Conservation (phyloP, 2,329 filamentous ascomycete genomes). For the Aurifilum marmelostoma region DNA sequence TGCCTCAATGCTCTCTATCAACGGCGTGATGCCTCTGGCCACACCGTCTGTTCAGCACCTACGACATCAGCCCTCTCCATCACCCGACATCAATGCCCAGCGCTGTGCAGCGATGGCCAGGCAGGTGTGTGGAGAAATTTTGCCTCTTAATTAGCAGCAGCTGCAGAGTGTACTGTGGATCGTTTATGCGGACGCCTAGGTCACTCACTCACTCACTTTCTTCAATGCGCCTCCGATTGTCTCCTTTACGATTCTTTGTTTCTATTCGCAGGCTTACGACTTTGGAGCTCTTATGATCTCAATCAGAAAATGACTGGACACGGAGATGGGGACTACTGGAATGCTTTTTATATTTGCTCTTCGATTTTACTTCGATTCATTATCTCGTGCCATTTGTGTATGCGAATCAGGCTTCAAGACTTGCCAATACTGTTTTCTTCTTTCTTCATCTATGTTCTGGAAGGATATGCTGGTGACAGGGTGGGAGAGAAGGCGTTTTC, state of each 20-base stretch:
- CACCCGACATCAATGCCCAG: constrained; percentile 31
- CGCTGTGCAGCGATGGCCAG: constrained; percentile 43
- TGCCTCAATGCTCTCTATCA: constrained; percentile 28
- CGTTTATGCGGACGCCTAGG: not conserved
- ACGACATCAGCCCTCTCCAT: constrained; percentile 20
- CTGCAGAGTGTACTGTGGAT: not conserved
- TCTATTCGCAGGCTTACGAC: not conserved
- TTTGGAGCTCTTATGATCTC: not conserved
- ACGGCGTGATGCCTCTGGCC: constrained; percentile 29
- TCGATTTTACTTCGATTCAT: not conserved
- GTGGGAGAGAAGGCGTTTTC: not conserved
- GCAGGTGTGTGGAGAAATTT: constrained; percentile 42
- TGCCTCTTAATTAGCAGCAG: constrained; percentile 34
- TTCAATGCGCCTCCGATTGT: not conserved
- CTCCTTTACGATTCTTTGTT: not conserved
- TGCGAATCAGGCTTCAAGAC: not conserved
- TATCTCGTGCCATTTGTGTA: not conserved
- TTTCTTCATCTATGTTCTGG: not conserved
- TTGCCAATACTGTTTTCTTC: no score
- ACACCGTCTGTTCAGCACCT: not conserved
- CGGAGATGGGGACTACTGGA: not conserved
- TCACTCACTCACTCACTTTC: not conserved
- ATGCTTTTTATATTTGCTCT: not conserved
- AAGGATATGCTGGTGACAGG: not conserved
- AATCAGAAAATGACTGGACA: not conserved